Evolutionary conservation across 257 asterid species (phyloP).

Genomic region (Fraxinus pennsylvanica): DNA sequence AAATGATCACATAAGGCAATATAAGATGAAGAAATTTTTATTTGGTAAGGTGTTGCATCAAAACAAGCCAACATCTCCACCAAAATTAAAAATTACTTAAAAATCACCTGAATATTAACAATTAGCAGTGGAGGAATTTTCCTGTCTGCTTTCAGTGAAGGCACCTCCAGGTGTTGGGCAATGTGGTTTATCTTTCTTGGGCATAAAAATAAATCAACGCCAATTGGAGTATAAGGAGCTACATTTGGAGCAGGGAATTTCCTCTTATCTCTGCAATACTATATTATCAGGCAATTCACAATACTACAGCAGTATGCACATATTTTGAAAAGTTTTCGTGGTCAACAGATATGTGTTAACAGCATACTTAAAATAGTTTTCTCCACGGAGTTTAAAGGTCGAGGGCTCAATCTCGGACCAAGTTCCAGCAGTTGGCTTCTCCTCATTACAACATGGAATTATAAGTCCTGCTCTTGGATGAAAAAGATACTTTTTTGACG

Average conservation of each 20-base stretch:
- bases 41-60: not conserved
- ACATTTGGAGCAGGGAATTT: slow-evolving; percentile 69
- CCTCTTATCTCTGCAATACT: slow-evolving; percentile 84
- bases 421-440: slow-evolving; percentile 63
- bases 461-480: slow-evolving; percentile 86
- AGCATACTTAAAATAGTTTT: slow-evolving; percentile 76
- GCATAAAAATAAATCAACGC: slow-evolving; percentile 78
- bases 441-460: slow-evolving; percentile 71
- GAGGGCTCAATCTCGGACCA: slow-evolving; percentile 89
- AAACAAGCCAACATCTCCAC: not conserved
- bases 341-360: slow-evolving; percentile 4
- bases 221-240: slow-evolving; percentile 82
- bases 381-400: slow-evolving; percentile 84
- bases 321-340: not conserved
- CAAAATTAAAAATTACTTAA: not conserved
- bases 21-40: slow-evolving; percentile 14
- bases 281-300: slow-evolving; percentile 19
- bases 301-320: not conserved
- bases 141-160: slow-evolving; percentile 59
- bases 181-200: slow-evolving; percentile 79
- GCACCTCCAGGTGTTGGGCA: slow-evolving; percentile 88
- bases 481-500: slow-evolving; percentile 65
- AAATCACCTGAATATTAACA: slow-evolving; percentile 84
- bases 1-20: not conserved
- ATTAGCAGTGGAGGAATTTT: slow-evolving; percentile 69